These are phyloP conservation scores for Colletotrichum destructivum DNA, from an alignment of 2,329 filamentous ascomycete genomes.

Conservation along the genomic window DNA sequence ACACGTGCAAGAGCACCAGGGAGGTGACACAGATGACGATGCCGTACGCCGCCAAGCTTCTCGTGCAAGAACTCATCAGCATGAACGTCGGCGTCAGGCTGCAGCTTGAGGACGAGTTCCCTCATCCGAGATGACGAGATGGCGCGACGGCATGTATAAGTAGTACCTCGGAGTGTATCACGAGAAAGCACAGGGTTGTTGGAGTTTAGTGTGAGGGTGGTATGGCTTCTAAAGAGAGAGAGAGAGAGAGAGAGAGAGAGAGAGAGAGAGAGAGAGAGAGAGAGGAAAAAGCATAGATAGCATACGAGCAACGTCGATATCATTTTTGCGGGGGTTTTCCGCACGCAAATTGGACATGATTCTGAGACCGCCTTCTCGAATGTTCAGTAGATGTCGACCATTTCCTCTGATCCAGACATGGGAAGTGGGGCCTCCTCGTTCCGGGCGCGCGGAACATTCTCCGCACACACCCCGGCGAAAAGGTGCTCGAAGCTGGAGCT, in stretches of 20 bases:
- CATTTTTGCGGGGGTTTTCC: background rate
- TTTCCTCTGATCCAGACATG: conserved; percentile 12
- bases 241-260: too few species aligned
- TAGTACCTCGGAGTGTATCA: conserved; percentile 32
- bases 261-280: too few species aligned
- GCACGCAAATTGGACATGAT: conserved; percentile 4
- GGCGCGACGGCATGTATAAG: conserved; percentile 13
- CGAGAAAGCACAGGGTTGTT: conserved; percentile 7
- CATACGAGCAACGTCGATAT: conserved; percentile 24
- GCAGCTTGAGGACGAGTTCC: conserved; percentile 95
- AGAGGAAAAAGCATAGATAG: conserved; percentile 12
- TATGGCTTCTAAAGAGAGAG: conserved; percentile 17
- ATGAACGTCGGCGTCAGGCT: conserved; percentile 98
- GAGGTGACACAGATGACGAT: conserved; percentile 94
- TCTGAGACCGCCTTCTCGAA: background rate
- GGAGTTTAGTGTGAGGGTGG: conserved; percentile 34
- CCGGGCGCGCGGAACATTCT: conserved; percentile 31
- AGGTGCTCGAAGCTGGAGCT: conserved; percentile 27
- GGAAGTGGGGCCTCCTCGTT: conserved; percentile 10
- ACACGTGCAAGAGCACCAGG: conserved; percentile 88
- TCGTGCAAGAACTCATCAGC: conserved; percentile 95
- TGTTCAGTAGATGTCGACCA: conserved; percentile 1
- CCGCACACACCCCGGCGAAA: conserved; percentile 25
- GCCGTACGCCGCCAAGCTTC: conserved; percentile 95
- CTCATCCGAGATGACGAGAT: conserved; percentile 64